Conservation (phyloP, 495 filamentous ascomycete species). For the Rhypophila decipiens region DNA sequence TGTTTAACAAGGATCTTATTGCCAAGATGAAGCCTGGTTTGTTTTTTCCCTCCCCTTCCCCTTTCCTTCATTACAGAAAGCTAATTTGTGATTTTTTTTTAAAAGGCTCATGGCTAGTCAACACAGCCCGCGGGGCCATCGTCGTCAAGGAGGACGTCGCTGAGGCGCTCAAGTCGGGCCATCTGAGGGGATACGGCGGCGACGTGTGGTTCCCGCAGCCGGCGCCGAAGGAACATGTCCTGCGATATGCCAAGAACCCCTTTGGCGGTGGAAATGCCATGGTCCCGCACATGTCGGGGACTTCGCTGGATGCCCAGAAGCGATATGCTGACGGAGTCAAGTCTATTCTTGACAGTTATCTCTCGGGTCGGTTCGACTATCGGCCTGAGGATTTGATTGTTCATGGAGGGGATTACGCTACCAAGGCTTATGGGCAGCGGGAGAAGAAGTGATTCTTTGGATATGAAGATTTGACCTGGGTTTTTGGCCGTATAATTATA, state of each 20-base stretch:
- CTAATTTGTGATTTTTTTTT: constrained; percentile 7
- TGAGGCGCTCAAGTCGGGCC: constrained; percentile 83
- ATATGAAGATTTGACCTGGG: too few relatives aligned
- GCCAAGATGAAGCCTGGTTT: constrained; percentile 96
- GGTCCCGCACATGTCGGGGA: constrained; percentile 98
- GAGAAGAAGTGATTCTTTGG: constrained; percentile 30
- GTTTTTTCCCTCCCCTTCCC: constrained; percentile 11
- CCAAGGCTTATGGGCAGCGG: constrained; percentile 88
- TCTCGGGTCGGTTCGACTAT: constrained; percentile 82
- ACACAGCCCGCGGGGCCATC: constrained; percentile 97
- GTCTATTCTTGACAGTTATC: constrained; percentile 85
- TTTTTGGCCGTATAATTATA: too few relatives aligned
- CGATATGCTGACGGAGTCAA: constrained; percentile 87
- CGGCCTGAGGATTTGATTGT: constrained; percentile 88
- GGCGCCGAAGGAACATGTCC: constrained; percentile 87
- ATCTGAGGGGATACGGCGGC: constrained; percentile 95
- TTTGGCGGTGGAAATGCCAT: constrained; percentile 97
- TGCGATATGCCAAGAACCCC: constrained; percentile 88
- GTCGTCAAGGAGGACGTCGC: constrained; percentile 99
- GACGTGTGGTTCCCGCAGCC: constrained; percentile 84
- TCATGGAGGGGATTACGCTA: constrained; percentile 85
- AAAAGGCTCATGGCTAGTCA: constrained; percentile 85
- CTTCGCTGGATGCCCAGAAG: constrained; percentile 94
- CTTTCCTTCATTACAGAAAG: neutral
- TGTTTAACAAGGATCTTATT: constrained; percentile 99